Base-by-base conservation (phyloP, 352 stramenopile species). In the Globisporangium megalacanthum region DNA sequence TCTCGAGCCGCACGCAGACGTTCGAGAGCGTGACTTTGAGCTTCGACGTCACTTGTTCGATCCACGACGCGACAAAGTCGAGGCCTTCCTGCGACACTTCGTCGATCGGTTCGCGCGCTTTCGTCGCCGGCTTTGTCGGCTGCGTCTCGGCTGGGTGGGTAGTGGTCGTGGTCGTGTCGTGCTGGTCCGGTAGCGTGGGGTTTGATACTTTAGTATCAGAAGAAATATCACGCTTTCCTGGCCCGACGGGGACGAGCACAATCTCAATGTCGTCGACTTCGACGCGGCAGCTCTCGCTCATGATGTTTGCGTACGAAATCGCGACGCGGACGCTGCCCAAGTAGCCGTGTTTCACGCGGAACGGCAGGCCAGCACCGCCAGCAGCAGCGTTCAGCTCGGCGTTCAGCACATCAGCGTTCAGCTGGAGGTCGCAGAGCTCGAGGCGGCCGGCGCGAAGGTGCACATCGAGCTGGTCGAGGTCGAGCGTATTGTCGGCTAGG, bases 181-280 rank as follows among this genome's bases (percentile, higher is more conserved):
- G 25, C 25, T 29, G 25, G 25, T 29, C 25, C 25, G 25, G 2
- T 29, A 29, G 25, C 25, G 25, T 29, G 25, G 25, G 1, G 25
- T 29, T 29, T 29, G 25, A 29, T 29, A 29, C 25, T 29, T 29
- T 29, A 29, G 25, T 29, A 29, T 29, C 25, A 29, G 25, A 29
- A 29, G 25, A 29, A 29, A 4, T 29, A 29, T 29, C 25, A 29
- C 25, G 15, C 41, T 20, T 22, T n/a, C n/a, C 54, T 6, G 47
- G 60, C 10, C 20, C 41, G 29, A 81, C 52, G 0, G 86, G 83
- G 25, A 91, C 86, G n/a, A 95, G 66, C 15, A 95, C 71, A 37
- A 95, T 82, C 64, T 95, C 86, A 54, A 95, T 87, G 55, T 95
- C 86, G 62, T 95, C 86, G 45, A 95, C 83, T 58, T 91, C 84